Evolutionary conservation across 2,329 filamentous ascomycete species (phyloP), one percentile per base, ranked within the genome.

Genomic region (Xylaria sp.): DNA sequence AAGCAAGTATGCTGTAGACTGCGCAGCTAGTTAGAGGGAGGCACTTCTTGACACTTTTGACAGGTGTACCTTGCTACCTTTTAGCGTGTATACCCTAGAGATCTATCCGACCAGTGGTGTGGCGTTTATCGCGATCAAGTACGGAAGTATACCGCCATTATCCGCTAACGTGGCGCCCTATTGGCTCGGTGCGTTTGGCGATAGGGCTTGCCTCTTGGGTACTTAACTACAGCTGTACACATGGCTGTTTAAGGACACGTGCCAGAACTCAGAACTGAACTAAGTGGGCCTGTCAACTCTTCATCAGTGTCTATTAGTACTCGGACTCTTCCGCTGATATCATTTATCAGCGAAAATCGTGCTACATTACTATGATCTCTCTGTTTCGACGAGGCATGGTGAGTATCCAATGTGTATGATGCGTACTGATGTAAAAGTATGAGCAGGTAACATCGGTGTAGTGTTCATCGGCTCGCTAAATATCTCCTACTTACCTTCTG

Each of bases 241-340:
- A 4, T 47, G n/a, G 3, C 5, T 34, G 30, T 21, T 68, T 62
- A 34, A 70, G 69, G 69, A 70, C 69, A 71, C 69, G 69, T 71
- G 69, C 69, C 51, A 54, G 24, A 24, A 54, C 39, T 17, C 51
- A 54, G 24, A 24, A 54, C 39, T 17, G 32, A 57, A 57, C 17
- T 14, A 54, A 54, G 27, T 54, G 51, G 51, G 30, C 30, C 27
- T 4, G 51, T 1, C 14, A 8, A 24, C n/a, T 17, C 48, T 30
- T n/a, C 42, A 30, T 14, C 48, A 12, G 14, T 30, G 24, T 27
- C 24, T 4, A 27, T 27, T 4, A 27, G 24, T 27, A 2, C 24
- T 27, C 24, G 24, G 24, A 27, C 24, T 27, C 24, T 27, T 27
- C 24, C 24, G 24, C 24, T 27, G 24, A 27, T 27, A 27, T 27